phyloP scores from a whole-genome alignment of 768 basidiomycete species.

The Lentinula sp. region DNA sequence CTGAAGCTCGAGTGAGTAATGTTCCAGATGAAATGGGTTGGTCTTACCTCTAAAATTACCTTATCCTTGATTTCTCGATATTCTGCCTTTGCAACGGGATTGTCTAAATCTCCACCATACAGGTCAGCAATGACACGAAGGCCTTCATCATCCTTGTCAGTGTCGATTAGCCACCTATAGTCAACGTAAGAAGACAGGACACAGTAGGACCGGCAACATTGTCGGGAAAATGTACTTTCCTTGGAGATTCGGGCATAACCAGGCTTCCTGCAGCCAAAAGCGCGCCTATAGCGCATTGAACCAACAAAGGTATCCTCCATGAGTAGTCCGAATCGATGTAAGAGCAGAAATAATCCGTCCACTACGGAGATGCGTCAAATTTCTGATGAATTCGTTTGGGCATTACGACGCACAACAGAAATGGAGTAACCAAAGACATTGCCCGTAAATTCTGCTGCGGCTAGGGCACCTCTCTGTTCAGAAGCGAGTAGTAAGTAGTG shows the following conservation, averaged over 20 bases:
- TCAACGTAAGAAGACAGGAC: background rate
- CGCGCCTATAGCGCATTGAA: slow-evolving; percentile 83
- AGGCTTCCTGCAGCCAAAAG: slow-evolving; percentile 78
- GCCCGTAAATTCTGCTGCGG: slow-evolving; percentile 93
- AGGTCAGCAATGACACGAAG: slow-evolving; percentile 84
- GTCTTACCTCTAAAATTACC: slow-evolving; percentile 59
- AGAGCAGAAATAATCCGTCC: slow-evolving; percentile 93
- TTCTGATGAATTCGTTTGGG: background rate
- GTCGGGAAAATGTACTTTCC: slow-evolving; percentile 33
- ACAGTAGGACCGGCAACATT: background rate
- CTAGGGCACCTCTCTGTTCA: slow-evolving; percentile 75
- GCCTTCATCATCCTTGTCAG: slow-evolving; percentile 79
- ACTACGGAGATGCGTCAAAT: slow-evolving; percentile 34
- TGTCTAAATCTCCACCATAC: slow-evolving; percentile 73
- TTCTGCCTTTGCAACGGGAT: slow-evolving; percentile 68
- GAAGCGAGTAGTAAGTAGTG: background rate
- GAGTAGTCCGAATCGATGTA: slow-evolving; percentile 79
- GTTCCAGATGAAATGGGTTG: background rate
- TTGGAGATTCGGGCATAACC: slow-evolving; percentile 85
- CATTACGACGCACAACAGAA: slow-evolving; percentile 63
- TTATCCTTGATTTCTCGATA: slow-evolving; percentile 86
- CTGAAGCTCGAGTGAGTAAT: slow-evolving; percentile 28
- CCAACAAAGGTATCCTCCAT: slow-evolving; percentile 87
- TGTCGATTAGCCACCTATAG: slow-evolving; percentile 83
- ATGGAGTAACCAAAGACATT: slow-evolving; percentile 89